These are phyloP conservation scores for Ustilago xerochloae DNA, from an alignment of 1,284 basidiomycete species.

Conservation along the genomic window DNA sequence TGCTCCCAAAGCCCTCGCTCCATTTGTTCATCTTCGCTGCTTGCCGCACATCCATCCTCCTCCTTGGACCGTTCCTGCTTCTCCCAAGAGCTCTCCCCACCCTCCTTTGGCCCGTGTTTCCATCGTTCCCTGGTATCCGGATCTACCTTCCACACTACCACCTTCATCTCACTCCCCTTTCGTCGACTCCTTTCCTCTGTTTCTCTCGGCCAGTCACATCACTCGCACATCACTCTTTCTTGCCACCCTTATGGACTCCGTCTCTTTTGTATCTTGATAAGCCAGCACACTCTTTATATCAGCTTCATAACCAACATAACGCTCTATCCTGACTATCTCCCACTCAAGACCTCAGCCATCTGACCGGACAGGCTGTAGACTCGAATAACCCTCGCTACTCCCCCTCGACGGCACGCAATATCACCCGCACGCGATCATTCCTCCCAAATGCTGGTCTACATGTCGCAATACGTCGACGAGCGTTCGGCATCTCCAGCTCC, in stretches of 20 bases:
- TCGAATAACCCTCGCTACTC: too few relatives aligned
- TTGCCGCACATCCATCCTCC: neutral
- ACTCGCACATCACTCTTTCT: neutral
- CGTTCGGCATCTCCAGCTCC: slow-evolving; percentile 18
- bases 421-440: too few relatives aligned
- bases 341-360: too few relatives aligned
- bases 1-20: neutral
- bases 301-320: too few relatives aligned
- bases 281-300: too few relatives aligned
- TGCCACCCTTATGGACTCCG: neutral
- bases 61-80: neutral
- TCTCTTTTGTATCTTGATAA: too few relatives aligned
- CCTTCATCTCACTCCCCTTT: neutral
- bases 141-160: neutral
- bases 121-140: neutral
- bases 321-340: too few relatives aligned
- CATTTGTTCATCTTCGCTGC: neutral
- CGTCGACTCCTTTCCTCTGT: neutral
- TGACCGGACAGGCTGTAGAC: too few relatives aligned
- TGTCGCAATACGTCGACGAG: slow-evolving; percentile 42
- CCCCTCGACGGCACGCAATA: too few relatives aligned
- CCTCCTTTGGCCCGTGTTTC: neutral
- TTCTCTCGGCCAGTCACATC: too few relatives aligned
- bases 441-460: slow-evolving; percentile 28
- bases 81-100: neutral